Base-by-base conservation (phyloP, 495 filamentous ascomycete species). In the Penicillium simplicissimum region DNA sequence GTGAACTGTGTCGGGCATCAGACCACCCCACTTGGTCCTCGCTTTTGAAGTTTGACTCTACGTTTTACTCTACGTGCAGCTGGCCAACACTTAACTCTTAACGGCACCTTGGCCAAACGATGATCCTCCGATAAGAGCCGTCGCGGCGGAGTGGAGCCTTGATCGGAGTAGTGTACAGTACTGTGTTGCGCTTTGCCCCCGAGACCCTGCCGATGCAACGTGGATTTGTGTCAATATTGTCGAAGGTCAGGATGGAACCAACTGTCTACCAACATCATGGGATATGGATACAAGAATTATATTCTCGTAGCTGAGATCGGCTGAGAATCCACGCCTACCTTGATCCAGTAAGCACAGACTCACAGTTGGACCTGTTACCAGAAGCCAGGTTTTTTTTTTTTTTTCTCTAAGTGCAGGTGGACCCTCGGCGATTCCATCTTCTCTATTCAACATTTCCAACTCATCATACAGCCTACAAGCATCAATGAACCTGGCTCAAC, bases 71-170 rank as follows among this genome's bases (percentile, higher is more conserved):
- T 31, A 31, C 40, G 37, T 17, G 33, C 31, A 15, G 38, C 31
- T 21, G 33, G 10, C 40, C 42, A 38, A 10, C 36, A 8, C 53
- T 11, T 28, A 37, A 42, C 42, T 31, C 17, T 28, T 28, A 52
- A 35, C 31, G 28, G 33, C 45, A 1, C n/a, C 35, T 40, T 8
- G 54, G 38, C 17, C 55, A 57, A 57, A 57, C 47, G 25, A 28
- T 35, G 25, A 36, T 57, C 55, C 23, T 4, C 51, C 31, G 58
- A 60, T 60, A 60, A 60, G 58, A 28, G 36, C 13, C 13, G 31
- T 54, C 14, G 58, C 56, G 11, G 40, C 35, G n/a, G 42, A 60
- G 58, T 60, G 58, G 58, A 60, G 31, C 51, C 40, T 8, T 17
- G 15, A n/a, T 19, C 23, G 2, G 31, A 21, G 0, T 3, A 25